Conservation (phyloP, 495 filamentous ascomycete species). For the Hypomontagnella monticulosa region DNA sequence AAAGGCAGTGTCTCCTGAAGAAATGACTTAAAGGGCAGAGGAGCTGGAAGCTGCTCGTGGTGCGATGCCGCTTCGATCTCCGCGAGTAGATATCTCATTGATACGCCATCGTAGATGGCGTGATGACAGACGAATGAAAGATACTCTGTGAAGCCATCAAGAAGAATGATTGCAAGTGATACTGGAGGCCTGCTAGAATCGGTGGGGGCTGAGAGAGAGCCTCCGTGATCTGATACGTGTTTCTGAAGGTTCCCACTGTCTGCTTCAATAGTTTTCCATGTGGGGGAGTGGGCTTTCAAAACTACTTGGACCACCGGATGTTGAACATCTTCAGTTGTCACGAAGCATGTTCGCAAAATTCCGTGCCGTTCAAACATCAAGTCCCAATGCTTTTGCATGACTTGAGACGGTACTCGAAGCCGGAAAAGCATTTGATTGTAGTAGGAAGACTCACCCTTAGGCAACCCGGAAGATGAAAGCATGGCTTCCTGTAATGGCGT, state of each 20-base stretch:
- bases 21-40: constrained; percentile 57
- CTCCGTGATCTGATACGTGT: constrained; percentile 37
- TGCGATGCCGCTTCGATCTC: constrained; percentile 68
- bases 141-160: constrained; percentile 38
- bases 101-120: constrained; percentile 81
- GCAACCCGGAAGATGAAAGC: constrained; percentile 62
- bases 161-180: constrained; percentile 47
- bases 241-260: constrained; percentile 33
- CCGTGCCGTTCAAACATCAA: constrained; percentile 64
- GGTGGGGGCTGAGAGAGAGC: constrained; percentile 42
- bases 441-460: constrained; percentile 48
- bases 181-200: constrained; percentile 49
- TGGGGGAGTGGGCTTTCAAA: constrained; percentile 45
- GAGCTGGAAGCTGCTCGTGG: constrained; percentile 53
- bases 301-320: constrained; percentile 70
- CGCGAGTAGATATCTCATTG: constrained; percentile 68
- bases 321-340: constrained; percentile 57
- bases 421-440: constrained; percentile 57
- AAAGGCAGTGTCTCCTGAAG: constrained; percentile 43
- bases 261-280: constrained; percentile 47
- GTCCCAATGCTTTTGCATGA: constrained; percentile 58
- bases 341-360: constrained; percentile 72
- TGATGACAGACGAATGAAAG: constrained; percentile 77
- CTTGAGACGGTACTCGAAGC: constrained; percentile 31
- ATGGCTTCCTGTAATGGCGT: constrained; percentile 86